These are phyloP conservation scores for Penicillium sp. DNA, from an alignment of 2,329 filamentous ascomycete species.

Conservation along the genomic window DNA sequence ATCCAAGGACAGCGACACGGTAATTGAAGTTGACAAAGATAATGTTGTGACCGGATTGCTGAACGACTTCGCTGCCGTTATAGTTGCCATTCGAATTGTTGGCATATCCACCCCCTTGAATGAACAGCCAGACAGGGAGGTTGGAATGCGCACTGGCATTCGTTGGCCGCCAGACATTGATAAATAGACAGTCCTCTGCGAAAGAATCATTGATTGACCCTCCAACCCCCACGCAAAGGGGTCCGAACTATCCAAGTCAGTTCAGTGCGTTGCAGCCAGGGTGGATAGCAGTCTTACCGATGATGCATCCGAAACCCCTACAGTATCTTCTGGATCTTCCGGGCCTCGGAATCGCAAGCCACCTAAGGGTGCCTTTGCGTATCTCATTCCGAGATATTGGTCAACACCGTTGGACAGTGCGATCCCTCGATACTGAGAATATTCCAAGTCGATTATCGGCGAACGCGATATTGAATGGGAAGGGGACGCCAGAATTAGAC, in stretches of 20 bases:
- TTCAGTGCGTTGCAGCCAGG: neutral
- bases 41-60: conserved; percentile 57
- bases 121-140: conserved; percentile 62
- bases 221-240: conserved; percentile 64
- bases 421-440: conserved; percentile 62
- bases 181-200: conserved; percentile 35
- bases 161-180: conserved; percentile 36
- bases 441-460: conserved; percentile 58
- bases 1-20: conserved; percentile 62
- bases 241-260: conserved; percentile 23
- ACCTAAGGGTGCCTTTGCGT: conserved; percentile 64
- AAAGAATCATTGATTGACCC: conserved; percentile 60
- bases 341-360: conserved; percentile 64
- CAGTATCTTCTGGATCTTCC: conserved; percentile 51
- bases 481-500: conserved; percentile 7
- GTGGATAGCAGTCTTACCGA: conserved; percentile 38
- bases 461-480: neutral
- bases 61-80: conserved; percentile 59
- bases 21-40: conserved; percentile 73
- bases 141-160: conserved; percentile 41
- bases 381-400: conserved; percentile 70
- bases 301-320: conserved; percentile 51
- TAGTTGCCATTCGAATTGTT: conserved; percentile 52
- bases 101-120: conserved; percentile 61
- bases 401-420: conserved; percentile 57